These are phyloP conservation scores for Fomitopsis betulina DNA, from an alignment of 1,284 basidiomycete genomes.

Conservation along the genomic window DNA sequence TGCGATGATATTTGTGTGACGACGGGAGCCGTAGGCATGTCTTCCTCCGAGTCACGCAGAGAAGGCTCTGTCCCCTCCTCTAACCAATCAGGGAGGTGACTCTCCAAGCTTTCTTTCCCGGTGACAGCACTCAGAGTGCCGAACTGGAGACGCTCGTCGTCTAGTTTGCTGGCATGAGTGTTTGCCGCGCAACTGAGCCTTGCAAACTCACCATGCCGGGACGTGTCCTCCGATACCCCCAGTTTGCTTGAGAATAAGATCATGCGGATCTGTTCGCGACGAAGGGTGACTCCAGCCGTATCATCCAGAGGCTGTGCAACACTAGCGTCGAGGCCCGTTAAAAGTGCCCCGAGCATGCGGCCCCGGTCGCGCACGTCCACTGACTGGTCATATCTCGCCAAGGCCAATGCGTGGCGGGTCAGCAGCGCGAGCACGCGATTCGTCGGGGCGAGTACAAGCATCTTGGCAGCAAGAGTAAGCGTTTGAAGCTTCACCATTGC, in stretches of 20 bases:
- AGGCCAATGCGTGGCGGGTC: slow-evolving; percentile 68
- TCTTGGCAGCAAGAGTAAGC: slow-evolving; percentile 79
- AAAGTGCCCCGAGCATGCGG: slow-evolving; percentile 72
- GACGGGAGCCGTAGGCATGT: slow-evolving; percentile 30
- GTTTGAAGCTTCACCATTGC: slow-evolving; percentile 75
- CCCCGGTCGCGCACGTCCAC: slow-evolving; percentile 89
- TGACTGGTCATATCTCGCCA: slow-evolving; percentile 84
- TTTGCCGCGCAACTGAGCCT: background rate
- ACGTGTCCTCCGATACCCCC: slow-evolving; percentile 32
- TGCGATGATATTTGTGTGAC: slow-evolving; percentile 13
- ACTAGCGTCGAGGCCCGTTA: slow-evolving; percentile 49
- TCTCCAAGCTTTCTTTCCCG: slow-evolving; percentile 38
- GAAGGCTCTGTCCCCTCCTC: slow-evolving; percentile 32
- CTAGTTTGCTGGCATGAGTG: slow-evolving; percentile 22
- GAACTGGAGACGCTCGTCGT: slow-evolving; percentile 39
- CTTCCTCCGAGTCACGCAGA: slow-evolving; percentile 50
- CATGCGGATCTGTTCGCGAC: slow-evolving; percentile 76
- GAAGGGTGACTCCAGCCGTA: slow-evolving; percentile 67
- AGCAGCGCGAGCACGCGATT: slow-evolving; percentile 50
- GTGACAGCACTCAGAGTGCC: slow-evolving; percentile 58
- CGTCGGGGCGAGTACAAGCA: slow-evolving; percentile 65
- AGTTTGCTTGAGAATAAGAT: slow-evolving; percentile 77
- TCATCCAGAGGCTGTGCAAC: slow-evolving; percentile 40
- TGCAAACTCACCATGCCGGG: background rate
- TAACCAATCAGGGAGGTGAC: slow-evolving; percentile 33